Percentiles rank a stretch among this genome's conserved stretches.
These are phyloP conservation scores for Anacardium occidentale DNA, from an alignment of 345 rosid genomes.

Conservation along the genomic window DNA sequence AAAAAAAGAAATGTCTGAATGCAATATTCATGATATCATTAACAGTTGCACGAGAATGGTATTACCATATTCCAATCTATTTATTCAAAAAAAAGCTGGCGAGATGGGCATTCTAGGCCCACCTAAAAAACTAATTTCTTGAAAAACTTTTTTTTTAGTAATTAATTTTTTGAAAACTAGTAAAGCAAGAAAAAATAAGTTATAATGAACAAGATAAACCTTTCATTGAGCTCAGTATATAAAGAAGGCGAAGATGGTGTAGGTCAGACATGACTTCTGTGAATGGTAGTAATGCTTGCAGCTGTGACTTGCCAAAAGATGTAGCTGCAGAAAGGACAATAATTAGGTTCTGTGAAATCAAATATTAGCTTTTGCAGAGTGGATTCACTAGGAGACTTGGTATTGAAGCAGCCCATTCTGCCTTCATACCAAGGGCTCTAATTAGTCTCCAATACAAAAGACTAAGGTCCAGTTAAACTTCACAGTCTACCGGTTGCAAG, in stretches of 20 bases:
- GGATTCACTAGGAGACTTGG: not conserved
- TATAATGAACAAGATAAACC: conserved; percentile 37
- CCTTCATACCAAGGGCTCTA: not conserved
- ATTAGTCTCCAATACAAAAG: not conserved
- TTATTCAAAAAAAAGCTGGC: not conserved
- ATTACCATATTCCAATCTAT: not conserved
- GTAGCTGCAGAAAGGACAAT: conserved; percentile 56
- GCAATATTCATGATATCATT: not conserved
- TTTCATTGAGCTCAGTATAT: conserved; percentile 42
- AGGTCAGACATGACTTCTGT: conserved; percentile 52
- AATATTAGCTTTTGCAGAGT: not conserved
- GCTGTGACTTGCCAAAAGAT: conserved; percentile 56
- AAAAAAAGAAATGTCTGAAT: not conserved
- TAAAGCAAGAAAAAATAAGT: conserved; percentile 12
- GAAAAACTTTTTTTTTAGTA: no score
- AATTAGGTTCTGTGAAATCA: not conserved
- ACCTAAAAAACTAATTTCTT: not conserved
- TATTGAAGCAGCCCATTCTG: not conserved
- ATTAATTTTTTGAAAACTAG: not conserved
- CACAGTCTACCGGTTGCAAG: not conserved
- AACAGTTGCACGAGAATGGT: not conserved
- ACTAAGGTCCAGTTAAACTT: not conserved
- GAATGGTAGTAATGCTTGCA: conserved; percentile 56
- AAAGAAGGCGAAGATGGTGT: conserved; percentile 27
- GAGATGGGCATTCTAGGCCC: conserved; percentile 1